Evolutionary conservation across 495 filamentous ascomycete genomes (phyloP).

Genomic region (Elasticomyces elasticus): DNA sequence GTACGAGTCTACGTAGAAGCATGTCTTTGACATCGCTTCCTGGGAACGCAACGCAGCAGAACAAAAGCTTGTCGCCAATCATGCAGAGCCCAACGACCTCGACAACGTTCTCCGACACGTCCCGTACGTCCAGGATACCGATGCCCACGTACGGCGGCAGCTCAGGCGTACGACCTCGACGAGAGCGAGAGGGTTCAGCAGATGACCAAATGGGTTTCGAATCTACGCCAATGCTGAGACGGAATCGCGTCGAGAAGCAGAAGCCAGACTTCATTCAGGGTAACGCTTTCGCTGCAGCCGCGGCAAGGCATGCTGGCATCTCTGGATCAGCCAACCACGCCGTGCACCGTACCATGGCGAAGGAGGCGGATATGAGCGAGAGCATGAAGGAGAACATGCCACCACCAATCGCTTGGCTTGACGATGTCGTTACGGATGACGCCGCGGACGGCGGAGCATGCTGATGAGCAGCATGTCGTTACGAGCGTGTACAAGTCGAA

Average conservation of each 20-base stretch:
- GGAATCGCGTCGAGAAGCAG: no score
- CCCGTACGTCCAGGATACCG: conserved; percentile 29
- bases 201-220: background rate
- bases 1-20: conserved; percentile 10
- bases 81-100: conserved; percentile 11
- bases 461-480: background rate
- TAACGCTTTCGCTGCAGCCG: conserved; percentile 4
- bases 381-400: conserved; percentile 2
- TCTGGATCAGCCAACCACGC: background rate
- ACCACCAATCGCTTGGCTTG: background rate
- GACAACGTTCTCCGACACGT: background rate
- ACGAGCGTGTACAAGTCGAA: background rate
- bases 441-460: background rate
- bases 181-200: conserved; percentile 15
- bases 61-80: conserved; percentile 3
- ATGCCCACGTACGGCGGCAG: conserved; percentile 21
- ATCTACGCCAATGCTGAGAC: no score
- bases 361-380: conserved; percentile 2
- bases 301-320: background rate
- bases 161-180: conserved; percentile 13
- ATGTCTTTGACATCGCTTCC: conserved; percentile 5
- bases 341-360: background rate
- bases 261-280: background rate
- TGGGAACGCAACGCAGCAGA: background rate
- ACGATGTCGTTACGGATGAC: background rate